phyloP scores from a whole-genome alignment of 345 rosid species.

The Arabis hirsuta region DNA sequence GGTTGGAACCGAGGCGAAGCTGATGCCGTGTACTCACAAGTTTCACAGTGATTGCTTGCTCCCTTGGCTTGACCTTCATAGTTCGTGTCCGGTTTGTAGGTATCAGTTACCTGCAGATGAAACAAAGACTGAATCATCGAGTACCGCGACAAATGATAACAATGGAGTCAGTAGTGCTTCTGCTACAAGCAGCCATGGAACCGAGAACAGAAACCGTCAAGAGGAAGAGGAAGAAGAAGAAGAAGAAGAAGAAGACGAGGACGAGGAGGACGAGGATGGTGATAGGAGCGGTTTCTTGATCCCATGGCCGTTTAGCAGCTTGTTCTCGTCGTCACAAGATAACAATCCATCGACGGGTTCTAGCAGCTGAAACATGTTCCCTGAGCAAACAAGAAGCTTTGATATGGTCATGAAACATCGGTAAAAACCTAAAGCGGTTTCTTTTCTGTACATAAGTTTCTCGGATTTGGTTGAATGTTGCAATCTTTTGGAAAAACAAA shows the following conservation, averaged over 20 bases:
- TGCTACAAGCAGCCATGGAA: conserved; percentile 31
- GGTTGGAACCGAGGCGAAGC: conserved; percentile 63
- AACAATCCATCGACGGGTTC: conserved; percentile 32
- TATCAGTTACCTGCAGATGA: conserved; percentile 74
- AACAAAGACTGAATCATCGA: conserved; percentile 56
- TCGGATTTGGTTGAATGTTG: conserved; percentile 19
- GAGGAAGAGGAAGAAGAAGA: conserved; percentile 22
- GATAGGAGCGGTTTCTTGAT: conserved; percentile 26
- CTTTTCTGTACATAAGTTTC: conserved; percentile 16
- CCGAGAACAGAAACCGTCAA: background rate
- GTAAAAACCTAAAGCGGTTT: background rate
- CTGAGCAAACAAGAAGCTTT: conserved; percentile 15
- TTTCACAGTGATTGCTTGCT: conserved; percentile 72
- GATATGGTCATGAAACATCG: conserved; percentile 7
- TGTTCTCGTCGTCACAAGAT: conserved; percentile 39
- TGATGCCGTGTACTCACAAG: conserved; percentile 85
- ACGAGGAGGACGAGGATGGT: background rate
- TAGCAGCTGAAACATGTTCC: background rate
- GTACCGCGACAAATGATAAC: conserved; percentile 24
- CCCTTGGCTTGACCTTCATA: conserved; percentile 93
- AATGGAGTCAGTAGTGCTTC: conserved; percentile 40
- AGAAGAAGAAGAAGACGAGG: background rate
- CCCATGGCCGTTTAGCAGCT: conserved; percentile 35
- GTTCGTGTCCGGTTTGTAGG: conserved; percentile 91
- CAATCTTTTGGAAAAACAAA: background rate